Base-by-base conservation (phyloP, 805 yeast species). In the Brettanomyces anomalus region DNA sequence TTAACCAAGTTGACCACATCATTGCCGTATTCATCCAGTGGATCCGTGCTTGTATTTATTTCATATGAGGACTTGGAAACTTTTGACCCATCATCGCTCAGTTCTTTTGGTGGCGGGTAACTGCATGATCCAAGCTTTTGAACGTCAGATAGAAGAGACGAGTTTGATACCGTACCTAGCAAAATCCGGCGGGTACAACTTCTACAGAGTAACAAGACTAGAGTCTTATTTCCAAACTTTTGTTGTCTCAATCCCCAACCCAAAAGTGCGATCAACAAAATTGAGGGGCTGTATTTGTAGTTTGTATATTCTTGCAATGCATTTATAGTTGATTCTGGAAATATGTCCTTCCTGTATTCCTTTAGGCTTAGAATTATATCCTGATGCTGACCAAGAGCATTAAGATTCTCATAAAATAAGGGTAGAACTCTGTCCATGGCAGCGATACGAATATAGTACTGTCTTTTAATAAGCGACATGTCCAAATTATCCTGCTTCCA, bases 171-270 rank as follows among this genome's bases (percentile, higher is more conserved):
- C 39, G 53, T 56, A 2, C 52, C 49, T 2, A 63, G 37, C 14
- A 63, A 43, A 2, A 67, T 53, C 6, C 71, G 51, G 46, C 71
- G 50, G 2, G 64, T 60, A 44, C 71, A 68, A 32, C 56, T 58
- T 15, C 50, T 41, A 39, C 70, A 67, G 16, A 46, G 46, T 32
- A 67, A 44, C 2, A 68, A 44, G 3, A 54, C 42, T 21, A 64
- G 44, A 6, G 52, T 53, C 7, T 54, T 54, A 13, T 50, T 37
- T 0, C 57, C 55, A 28, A 55, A 56, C 13, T 43, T 46, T 30
- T 60, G 64, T 11, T 51, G 49, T 38, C 52, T 57, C 11, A 65
- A 44, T 17, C 53, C 58, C 71, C 72, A 68, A 1, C 72, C 71
- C 5, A 66, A 47, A 13, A 66, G 40, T 2, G 60, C 50, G 4